Percentiles rank a stretch among this genome's conserved stretches.
phyloP scores from a whole-genome alignment of 2,329 filamentous ascomycete genomes.

The Aspergillus hortae region DNA sequence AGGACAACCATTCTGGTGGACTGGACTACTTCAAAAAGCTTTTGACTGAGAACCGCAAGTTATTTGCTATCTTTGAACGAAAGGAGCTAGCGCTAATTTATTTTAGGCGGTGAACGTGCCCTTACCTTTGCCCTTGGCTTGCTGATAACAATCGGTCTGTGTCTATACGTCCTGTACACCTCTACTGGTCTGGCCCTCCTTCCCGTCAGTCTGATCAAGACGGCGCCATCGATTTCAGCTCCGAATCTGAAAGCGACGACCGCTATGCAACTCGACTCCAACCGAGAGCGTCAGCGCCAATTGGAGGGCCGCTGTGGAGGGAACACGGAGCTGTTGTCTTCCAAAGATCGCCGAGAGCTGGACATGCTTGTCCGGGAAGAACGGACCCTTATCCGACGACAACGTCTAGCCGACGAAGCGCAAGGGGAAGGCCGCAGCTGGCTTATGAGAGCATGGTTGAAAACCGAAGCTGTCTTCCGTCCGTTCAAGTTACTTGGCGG shows the following conservation, averaged over 20 bases:
- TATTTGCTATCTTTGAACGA: background rate
- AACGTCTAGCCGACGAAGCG: slow-evolving; percentile 71
- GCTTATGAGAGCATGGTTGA: slow-evolving; percentile 73
- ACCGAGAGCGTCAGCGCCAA: slow-evolving; percentile 87
- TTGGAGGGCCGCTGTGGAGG: slow-evolving; percentile 81
- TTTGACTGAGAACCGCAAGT: slow-evolving; percentile 71
- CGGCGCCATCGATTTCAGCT: slow-evolving; percentile 78
- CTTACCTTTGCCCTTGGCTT: slow-evolving; percentile 85
- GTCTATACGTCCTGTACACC: slow-evolving; percentile 86
- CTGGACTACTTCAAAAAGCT: slow-evolving; percentile 89
- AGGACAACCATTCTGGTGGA: slow-evolving; percentile 63
- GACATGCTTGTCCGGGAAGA: slow-evolving; percentile 86
- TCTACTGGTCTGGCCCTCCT: slow-evolving; percentile 83
- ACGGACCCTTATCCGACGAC: slow-evolving; percentile 82
- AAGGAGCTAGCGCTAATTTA: slow-evolving; percentile 7
- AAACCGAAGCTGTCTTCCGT: slow-evolving; percentile 74
- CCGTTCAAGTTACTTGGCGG: slow-evolving; percentile 87
- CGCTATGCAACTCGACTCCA: slow-evolving; percentile 75
- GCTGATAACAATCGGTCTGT: slow-evolving; percentile 79
- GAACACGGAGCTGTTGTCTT: slow-evolving; percentile 67
- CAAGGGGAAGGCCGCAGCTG: slow-evolving; percentile 69
- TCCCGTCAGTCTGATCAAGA: slow-evolving; percentile 88
- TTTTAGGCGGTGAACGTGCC: slow-evolving; percentile 76
- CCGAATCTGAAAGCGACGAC: slow-evolving; percentile 75
- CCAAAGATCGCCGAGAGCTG: slow-evolving; percentile 84